These are phyloP conservation scores for Trifolium dubium DNA, from an alignment of 306 rosid genomes.

Conservation along the genomic window DNA sequence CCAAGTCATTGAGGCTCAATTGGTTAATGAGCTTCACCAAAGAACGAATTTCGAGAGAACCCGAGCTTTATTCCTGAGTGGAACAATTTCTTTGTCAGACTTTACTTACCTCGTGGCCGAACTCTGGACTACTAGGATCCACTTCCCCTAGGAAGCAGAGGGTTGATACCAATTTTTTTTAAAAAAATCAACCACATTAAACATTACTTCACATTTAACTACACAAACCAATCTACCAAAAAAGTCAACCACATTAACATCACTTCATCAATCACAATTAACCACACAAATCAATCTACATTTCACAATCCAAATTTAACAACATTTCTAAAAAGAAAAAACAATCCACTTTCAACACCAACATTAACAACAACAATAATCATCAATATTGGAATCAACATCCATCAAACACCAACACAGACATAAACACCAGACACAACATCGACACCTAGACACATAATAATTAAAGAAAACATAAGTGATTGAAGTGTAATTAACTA, in stretches of 20 bases:
- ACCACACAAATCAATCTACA: conserved; percentile 38
- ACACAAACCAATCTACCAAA: background rate
- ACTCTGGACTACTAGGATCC: too few species aligned
- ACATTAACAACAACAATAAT: background rate
- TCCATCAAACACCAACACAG: background rate
- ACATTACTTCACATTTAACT: conserved; percentile 10
- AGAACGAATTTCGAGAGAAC: too few species aligned
- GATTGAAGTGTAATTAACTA: background rate
- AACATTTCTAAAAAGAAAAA: background rate
- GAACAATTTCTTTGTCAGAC: too few species aligned
- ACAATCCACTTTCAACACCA: background rate
- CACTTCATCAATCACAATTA: background rate
- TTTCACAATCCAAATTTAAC: conserved; percentile 36
- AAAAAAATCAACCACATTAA: conserved; percentile 15
- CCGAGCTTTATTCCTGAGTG: too few species aligned
- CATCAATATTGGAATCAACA: background rate
- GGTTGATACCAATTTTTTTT: too few species aligned
- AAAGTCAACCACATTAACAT: conserved; percentile 34
- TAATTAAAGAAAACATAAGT: too few species aligned
- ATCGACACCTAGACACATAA: background rate
- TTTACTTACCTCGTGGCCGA: too few species aligned
- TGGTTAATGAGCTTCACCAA: too few species aligned
- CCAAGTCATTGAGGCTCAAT: too few species aligned
- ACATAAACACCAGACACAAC: background rate
- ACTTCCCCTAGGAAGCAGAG: too few species aligned